Percentiles rank a stretch among this genome's conserved stretches.
phyloP scores from a whole-genome alignment of 1,284 basidiomycete genomes.

The Vanrija sp. region DNA sequence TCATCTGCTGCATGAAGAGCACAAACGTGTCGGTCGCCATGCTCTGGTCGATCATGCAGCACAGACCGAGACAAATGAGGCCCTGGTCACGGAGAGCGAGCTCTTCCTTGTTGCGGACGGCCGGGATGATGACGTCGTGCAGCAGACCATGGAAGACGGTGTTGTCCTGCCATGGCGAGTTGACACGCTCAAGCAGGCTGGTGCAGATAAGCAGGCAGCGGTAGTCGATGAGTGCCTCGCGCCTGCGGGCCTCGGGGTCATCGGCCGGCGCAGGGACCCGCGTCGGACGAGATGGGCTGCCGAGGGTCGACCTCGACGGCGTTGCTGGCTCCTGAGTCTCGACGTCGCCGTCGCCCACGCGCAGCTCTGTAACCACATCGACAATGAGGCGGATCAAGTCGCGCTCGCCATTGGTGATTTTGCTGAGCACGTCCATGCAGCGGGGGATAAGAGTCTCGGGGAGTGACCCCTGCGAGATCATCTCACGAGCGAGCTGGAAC shows the following conservation, averaged over 20 bases:
- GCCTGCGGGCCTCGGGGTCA: constrained; percentile 34
- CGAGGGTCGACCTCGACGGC: neutral
- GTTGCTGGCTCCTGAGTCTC: constrained; percentile 15
- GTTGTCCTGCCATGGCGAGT: constrained; percentile 90
- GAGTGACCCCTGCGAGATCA: constrained; percentile 76
- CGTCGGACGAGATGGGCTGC: neutral
- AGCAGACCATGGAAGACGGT: constrained; percentile 87
- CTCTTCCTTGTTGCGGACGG: constrained; percentile 77
- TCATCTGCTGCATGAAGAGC: constrained; percentile 81
- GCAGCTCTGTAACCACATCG: constrained; percentile 83
- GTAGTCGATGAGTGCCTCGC: constrained; percentile 68
- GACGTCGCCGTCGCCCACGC: constrained; percentile 55
- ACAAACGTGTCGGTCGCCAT: constrained; percentile 88
- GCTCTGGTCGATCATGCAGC: constrained; percentile 83
- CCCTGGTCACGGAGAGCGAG: constrained; percentile 79
- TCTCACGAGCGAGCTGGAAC: constrained; percentile 80
- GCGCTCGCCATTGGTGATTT: constrained; percentile 76
- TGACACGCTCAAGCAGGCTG: constrained; percentile 84
- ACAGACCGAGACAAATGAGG: constrained; percentile 77
- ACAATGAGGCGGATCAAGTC: constrained; percentile 93
- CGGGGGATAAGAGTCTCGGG: constrained; percentile 73
- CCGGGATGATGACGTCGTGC: constrained; percentile 83
- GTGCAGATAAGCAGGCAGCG: constrained; percentile 84
- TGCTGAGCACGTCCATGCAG: constrained; percentile 82
- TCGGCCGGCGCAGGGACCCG: constrained; percentile 7